phyloP scores from a whole-genome alignment of 805 yeast genomes.

The Ogataea allantospora region DNA sequence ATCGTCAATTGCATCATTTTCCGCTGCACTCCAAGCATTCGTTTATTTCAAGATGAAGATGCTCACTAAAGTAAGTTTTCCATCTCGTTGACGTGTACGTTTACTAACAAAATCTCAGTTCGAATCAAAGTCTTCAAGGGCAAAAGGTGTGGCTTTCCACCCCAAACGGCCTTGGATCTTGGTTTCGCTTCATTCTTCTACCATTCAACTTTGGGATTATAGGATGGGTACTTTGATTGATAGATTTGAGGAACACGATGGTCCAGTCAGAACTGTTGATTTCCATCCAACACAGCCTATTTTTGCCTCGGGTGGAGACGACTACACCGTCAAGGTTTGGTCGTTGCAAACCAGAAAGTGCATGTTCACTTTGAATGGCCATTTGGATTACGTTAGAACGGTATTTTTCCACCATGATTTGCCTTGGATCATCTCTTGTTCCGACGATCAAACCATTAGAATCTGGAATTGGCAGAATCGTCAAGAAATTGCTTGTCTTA shows the following conservation, averaged over 20 bases:
- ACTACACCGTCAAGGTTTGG: conserved; percentile 94
- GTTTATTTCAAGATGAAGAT: conserved; percentile 63
- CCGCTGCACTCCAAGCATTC: conserved; percentile 12
- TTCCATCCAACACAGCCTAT: conserved; percentile 98
- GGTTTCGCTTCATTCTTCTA: conserved; percentile 93
- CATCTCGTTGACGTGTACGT: conserved; percentile 8
- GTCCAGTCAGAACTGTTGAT: conserved; percentile 93
- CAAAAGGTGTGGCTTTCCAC: conserved; percentile 96
- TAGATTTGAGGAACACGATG: conserved; percentile 96
- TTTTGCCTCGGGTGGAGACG: conserved; percentile 97
- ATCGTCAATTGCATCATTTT: conserved; percentile 6
- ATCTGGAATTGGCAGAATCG: conserved; percentile 99
- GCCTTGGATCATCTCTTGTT: conserved; percentile 95
- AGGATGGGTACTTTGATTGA: conserved; percentile 98
- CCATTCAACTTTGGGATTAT: conserved; percentile 99
- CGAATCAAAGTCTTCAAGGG: conserved; percentile 96
- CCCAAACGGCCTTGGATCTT: conserved; percentile 94
- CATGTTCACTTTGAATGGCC: conserved; percentile 87
- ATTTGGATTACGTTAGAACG: conserved; percentile 91
- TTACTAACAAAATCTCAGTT: conserved; percentile 46
- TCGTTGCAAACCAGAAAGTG: conserved; percentile 88
- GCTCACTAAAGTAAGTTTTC: conserved; percentile 63
- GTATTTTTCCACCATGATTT: conserved; percentile 92
- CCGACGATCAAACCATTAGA: conserved; percentile 97
- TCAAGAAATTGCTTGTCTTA: conserved; percentile 92